Evolutionary conservation across 768 basidiomycete species (phyloP), one percentile per base, ranked within the genome.

Genomic region (Fistulinella prunicolor): DNA sequence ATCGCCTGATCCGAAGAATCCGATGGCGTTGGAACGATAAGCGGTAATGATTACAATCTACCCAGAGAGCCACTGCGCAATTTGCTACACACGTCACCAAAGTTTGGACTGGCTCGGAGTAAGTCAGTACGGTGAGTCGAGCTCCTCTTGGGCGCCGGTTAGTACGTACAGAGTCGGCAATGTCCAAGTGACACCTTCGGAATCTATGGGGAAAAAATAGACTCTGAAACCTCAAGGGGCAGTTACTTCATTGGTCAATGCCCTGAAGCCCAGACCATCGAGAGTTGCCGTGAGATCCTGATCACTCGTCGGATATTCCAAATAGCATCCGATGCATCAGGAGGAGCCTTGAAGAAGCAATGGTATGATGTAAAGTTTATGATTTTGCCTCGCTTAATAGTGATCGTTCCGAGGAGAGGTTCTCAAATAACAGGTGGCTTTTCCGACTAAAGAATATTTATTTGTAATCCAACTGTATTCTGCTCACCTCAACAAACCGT

Each of bases 1-100:
- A n/a, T 32, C 22, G 26, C 39, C 26, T 42, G 42, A 49, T 49
- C 46, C 42, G 22, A 43, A 23, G 26, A 10, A n/a, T n/a, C n/a
- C n/a, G n/a, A n/a, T n/a, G n/a, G n/a, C n/a, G n/a, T n/a, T n/a
- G n/a, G n/a, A n/a, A n/a, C n/a, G n/a, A n/a, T n/a, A n/a, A n/a
- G n/a, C n/a, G n/a, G n/a, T n/a, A n/a, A n/a, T n/a, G n/a, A n/a
- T n/a, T n/a, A n/a, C n/a, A n/a, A n/a, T n/a, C n/a, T n/a, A n/a
- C n/a, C n/a, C n/a, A n/a, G n/a, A n/a, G n/a, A n/a, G n/a, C n/a
- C n/a, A n/a, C n/a, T n/a, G n/a, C n/a, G n/a, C n/a, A n/a, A n/a
- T n/a, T n/a, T n/a, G n/a, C n/a, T n/a, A n/a, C n/a, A n/a, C n/a
- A n/a, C n/a, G n/a, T n/a, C n/a, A n/a, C n/a, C n/a, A n/a, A n/a